Percentiles rank a stretch among this genome's conserved stretches.
Conservation (phyloP, 768 basidiomycete genomes). For the Crassisporium funariophilum region DNA sequence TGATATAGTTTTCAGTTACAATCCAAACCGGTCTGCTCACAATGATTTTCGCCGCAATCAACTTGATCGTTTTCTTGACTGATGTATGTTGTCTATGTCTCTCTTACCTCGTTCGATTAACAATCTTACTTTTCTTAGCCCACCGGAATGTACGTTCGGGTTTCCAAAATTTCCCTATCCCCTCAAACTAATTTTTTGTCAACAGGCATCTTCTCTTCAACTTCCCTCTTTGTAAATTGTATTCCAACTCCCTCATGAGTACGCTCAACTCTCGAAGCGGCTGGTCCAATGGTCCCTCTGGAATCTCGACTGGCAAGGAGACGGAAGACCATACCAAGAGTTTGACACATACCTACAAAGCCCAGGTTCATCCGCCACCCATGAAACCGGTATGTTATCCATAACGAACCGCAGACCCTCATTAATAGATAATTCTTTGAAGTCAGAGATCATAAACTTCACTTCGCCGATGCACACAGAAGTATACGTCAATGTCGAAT, state of each 20-base stretch:
- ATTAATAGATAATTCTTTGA: no score
- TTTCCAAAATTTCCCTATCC: neutral
- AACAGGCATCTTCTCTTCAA: slow-evolving; percentile 16
- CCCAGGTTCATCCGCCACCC: slow-evolving; percentile 1
- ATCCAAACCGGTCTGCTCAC: slow-evolving; percentile 39
- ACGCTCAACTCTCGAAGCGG: slow-evolving; percentile 14
- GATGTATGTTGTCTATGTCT: slow-evolving; percentile 13
- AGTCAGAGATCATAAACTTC: slow-evolving; percentile 14
- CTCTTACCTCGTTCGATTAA: neutral
- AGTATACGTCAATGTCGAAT: slow-evolving; percentile 18
- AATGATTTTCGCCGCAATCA: slow-evolving; percentile 29
- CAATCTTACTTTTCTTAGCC: slow-evolving; percentile 4
- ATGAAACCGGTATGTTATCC: slow-evolving; percentile 6
- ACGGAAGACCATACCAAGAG: slow-evolving; percentile 4
- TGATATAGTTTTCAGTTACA: slow-evolving; percentile 24
- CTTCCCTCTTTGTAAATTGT: slow-evolving; percentile 15
- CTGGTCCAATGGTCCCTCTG: slow-evolving; percentile 8
- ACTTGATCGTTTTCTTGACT: slow-evolving; percentile 31
- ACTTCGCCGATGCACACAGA: slow-evolving; percentile 9
- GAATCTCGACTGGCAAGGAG: slow-evolving; percentile 3
- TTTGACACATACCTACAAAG: slow-evolving; percentile 1
- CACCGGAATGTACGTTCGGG: slow-evolving; percentile 12
- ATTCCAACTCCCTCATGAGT: slow-evolving; percentile 19
- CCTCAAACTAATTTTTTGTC: neutral
- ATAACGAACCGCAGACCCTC: no score